These are phyloP conservation scores for Gloeostereum incarnatum DNA, from an alignment of 768 basidiomycete genomes.

Conservation along the genomic window DNA sequence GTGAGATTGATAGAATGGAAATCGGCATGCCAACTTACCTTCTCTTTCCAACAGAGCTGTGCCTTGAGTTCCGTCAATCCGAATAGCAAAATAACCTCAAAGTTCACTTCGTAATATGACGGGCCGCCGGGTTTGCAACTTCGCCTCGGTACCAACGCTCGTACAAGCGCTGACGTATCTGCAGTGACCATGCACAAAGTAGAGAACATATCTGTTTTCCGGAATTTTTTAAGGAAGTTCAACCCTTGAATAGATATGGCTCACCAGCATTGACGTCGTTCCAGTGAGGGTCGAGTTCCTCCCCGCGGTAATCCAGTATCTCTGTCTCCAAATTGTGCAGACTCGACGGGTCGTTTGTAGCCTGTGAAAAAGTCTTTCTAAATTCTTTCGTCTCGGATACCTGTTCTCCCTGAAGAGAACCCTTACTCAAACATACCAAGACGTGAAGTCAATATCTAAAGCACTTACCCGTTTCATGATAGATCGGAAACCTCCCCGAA, in stretches of 20 bases:
- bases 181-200: conserved; percentile 2
- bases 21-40: no score
- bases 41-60: conserved; percentile 40
- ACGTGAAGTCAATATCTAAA: neutral
- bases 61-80: conserved; percentile 46
- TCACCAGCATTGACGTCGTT: conserved; percentile 18
- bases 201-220: conserved; percentile 1
- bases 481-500: conserved; percentile 30
- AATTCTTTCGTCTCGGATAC: conserved; percentile 38
- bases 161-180: conserved; percentile 2
- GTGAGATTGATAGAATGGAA: no score
- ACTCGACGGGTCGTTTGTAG: conserved; percentile 8
- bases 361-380: conserved; percentile 23
- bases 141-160: neutral
- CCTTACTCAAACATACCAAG: neutral
- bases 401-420: conserved; percentile 26
- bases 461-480: conserved; percentile 30
- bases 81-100: conserved; percentile 38
- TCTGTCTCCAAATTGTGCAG: conserved; percentile 12
- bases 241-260: conserved; percentile 5
- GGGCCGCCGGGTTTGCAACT: conserved; percentile 1
- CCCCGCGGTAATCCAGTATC: conserved; percentile 19
- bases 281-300: conserved; percentile 15
- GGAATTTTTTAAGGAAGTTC: neutral
- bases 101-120: conserved; percentile 22